Percentiles rank a stretch among this genome's conserved stretches.
phyloP scores from a whole-genome alignment of 2,329 filamentous ascomycete species.

The Diaporthe sp. region DNA sequence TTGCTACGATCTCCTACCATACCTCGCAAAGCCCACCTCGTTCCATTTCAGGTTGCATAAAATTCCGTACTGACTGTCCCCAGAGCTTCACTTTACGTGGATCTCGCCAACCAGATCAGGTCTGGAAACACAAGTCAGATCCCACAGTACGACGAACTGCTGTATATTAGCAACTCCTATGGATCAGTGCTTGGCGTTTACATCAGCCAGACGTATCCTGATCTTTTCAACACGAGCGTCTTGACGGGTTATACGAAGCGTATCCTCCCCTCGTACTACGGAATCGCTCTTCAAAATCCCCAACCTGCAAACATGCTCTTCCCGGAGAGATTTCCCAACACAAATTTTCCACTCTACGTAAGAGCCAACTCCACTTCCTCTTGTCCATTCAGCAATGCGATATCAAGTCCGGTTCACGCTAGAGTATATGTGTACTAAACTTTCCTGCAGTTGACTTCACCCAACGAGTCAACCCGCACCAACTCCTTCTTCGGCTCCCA shows the following conservation, averaged over 20 bases:
- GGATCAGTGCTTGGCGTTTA: conserved; percentile 2
- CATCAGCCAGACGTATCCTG: neutral
- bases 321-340: neutral
- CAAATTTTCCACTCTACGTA: neutral
- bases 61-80: neutral
- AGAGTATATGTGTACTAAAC: neutral
- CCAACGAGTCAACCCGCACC: neutral
- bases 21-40: neutral
- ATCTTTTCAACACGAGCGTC: neutral
- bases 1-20: too few species aligned
- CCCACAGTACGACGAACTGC: neutral
- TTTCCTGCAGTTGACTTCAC: neutral
- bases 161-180: conserved; percentile 2
- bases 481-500: conserved; percentile 3
- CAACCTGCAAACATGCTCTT: neutral
- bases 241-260: neutral
- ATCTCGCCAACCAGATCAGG: conserved; percentile 3
- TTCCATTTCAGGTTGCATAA: neutral
- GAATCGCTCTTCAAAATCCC: neutral
- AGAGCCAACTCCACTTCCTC: neutral
- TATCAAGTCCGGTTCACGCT: neutral
- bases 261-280: neutral
- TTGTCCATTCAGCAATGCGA: neutral
- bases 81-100: neutral
- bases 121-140: neutral